A percentile compares a stretch with the other conserved stretches of the same genome.
Conservation (phyloP, 2,329 filamentous ascomycete species). For the Dichotomopilus funicola region DNA sequence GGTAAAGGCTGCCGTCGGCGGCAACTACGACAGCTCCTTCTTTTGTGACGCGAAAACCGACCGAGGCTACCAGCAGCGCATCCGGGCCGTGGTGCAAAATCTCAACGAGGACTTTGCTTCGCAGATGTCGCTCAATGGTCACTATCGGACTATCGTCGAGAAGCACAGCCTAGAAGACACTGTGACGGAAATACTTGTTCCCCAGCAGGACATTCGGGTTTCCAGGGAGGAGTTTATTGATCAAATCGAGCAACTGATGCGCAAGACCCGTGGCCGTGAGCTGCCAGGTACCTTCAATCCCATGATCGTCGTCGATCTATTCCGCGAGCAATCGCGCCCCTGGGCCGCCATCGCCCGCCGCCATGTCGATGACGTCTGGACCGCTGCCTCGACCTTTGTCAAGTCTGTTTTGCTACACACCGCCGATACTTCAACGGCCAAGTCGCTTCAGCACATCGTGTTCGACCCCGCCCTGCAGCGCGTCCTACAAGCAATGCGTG, state of each 20-base stretch:
- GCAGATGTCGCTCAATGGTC: conserved; percentile 8
- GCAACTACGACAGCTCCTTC: conserved; percentile 28
- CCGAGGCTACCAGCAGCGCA: conserved; percentile 17
- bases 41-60: conserved; percentile 15
- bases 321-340: conserved; percentile 49
- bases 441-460: conserved; percentile 31
- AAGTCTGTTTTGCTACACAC: conserved; percentile 36
- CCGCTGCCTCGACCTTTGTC: conserved; percentile 43
- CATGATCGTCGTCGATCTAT: conserved; percentile 51
- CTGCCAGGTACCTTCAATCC: conserved; percentile 57
- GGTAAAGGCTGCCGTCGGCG: conserved; percentile 26
- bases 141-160: conserved; percentile 8
- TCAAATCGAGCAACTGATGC: conserved; percentile 35
- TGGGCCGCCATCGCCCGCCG: conserved; percentile 47
- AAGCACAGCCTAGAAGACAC: not conserved
- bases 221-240: conserved; percentile 31
- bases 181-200: too few relatives aligned
- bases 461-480: conserved; percentile 20
- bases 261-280: conserved; percentile 44
- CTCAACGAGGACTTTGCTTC: conserved; percentile 17
- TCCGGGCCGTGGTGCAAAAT: conserved; percentile 21
- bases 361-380: conserved; percentile 41
- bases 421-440: conserved; percentile 31
- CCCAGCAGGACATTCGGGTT: conserved; percentile 2
- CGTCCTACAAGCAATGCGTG: conserved; percentile 31